These are phyloP conservation scores for Cercospora sesami DNA, from an alignment of 2,329 filamentous ascomycete genomes.

Conservation along the genomic window DNA sequence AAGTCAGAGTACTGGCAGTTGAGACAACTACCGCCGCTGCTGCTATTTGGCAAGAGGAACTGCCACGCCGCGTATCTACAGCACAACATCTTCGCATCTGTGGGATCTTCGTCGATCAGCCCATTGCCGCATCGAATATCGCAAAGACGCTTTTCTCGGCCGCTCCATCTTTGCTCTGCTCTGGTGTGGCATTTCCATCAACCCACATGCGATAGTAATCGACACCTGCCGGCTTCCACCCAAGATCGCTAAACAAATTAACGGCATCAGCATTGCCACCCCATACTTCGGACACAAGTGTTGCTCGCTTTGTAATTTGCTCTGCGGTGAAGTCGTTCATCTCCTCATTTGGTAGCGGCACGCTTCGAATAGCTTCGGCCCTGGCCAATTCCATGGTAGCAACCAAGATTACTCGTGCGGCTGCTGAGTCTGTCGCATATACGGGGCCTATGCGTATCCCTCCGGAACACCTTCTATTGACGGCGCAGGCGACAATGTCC, in stretches of 20 bases:
- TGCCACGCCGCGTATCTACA: neutral
- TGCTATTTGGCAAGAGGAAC: neutral
- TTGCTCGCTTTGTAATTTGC: neutral
- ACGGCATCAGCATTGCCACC: conserved; percentile 24
- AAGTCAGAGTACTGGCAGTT: conserved; percentile 14
- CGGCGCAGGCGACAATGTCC: neutral
- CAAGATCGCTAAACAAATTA: conserved; percentile 39
- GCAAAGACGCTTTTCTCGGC: neutral
- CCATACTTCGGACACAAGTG: neutral
- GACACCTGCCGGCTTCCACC: conserved; percentile 36
- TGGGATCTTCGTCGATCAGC: neutral
- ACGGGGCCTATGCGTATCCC: neutral
- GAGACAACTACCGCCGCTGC: neutral
- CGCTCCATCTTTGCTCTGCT: conserved; percentile 37
- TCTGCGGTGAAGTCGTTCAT: neutral
- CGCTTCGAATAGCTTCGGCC: neutral
- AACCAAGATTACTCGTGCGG: neutral
- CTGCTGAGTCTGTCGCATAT: neutral
- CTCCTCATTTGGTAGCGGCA: neutral
- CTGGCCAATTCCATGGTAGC: neutral
- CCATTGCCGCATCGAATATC: neutral
- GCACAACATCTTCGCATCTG: neutral
- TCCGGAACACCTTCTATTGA: neutral
- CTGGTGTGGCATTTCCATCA: conserved; percentile 35
- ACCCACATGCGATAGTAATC: conserved; percentile 45